Evolutionary conservation across 345 rosid genomes (phyloP).

Genomic region (Pistacia atlantica): DNA sequence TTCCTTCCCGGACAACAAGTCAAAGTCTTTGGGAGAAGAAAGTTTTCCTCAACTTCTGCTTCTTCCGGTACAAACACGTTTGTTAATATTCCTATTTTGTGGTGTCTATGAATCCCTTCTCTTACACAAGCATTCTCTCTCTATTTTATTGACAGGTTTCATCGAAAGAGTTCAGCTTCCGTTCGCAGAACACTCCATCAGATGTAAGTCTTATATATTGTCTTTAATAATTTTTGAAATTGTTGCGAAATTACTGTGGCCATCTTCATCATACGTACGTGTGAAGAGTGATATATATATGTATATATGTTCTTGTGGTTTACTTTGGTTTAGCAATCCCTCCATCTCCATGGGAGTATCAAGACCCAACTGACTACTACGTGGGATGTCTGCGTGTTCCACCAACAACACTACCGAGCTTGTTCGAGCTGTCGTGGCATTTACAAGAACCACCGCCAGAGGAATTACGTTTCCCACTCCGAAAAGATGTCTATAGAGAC

Average conservation of each 20-base stretch:
- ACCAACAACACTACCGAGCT: constrained; percentile 58
- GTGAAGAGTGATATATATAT: not conserved
- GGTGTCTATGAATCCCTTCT: constrained; percentile 29
- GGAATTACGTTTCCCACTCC: constrained; percentile 74
- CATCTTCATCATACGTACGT: not conserved
- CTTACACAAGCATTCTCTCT: not conserved
- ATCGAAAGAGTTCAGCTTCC: constrained; percentile 65
- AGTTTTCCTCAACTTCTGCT: constrained; percentile 46
- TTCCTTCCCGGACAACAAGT: constrained; percentile 83
- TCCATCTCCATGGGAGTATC: constrained; percentile 65
- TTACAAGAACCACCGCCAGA: constrained; percentile 91
- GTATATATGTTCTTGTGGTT: not conserved
- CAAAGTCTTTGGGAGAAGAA: constrained; percentile 89
- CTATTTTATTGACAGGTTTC: constrained; percentile 39
- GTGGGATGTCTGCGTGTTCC: constrained; percentile 65
- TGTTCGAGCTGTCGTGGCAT: constrained; percentile 83
- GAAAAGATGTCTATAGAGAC: constrained; percentile 80
- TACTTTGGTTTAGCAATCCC: constrained; percentile 47
- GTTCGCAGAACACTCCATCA: constrained; percentile 51
- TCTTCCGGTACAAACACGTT: constrained; percentile 47
- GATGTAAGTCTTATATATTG: constrained; percentile 43
- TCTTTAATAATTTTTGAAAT: not conserved
- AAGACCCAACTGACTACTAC: constrained; percentile 87
- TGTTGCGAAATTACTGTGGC: not conserved
- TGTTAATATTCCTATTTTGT: constrained; percentile 12